These are phyloP conservation scores for Calonectria multiphialidica DNA, from an alignment of 2,329 filamentous ascomycete genomes.

Conservation along the genomic window DNA sequence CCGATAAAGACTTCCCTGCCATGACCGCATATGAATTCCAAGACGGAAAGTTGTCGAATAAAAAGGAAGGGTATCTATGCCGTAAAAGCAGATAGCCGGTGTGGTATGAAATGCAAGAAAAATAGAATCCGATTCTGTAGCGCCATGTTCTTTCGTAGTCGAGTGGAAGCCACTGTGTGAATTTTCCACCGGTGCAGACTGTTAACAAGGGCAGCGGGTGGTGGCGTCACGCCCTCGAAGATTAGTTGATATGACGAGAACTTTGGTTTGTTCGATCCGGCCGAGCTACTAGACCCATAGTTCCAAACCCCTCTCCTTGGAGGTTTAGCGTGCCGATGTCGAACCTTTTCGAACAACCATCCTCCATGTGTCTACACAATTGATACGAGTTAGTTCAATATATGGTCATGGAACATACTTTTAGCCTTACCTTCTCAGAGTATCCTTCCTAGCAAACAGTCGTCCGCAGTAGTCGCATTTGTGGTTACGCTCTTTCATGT, in stretches of 20 bases:
- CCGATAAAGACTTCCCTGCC: background rate
- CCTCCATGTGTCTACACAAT: conserved; percentile 76
- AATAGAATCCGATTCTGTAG: background rate
- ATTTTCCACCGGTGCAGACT: background rate
- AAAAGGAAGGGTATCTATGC: conserved; percentile 2
- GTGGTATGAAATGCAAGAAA: background rate
- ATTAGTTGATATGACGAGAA: conserved; percentile 35
- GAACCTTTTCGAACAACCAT: conserved; percentile 79
- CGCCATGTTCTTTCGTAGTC: background rate
- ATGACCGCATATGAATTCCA: background rate
- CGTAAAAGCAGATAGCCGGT: background rate
- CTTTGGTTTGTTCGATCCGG: conserved; percentile 28
- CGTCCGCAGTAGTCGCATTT: conserved; percentile 78
- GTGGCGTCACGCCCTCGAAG: background rate
- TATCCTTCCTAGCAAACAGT: conserved; percentile 84
- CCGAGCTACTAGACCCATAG: conserved; percentile 35
- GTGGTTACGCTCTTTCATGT: conserved; percentile 78
- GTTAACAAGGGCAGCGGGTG: background rate
- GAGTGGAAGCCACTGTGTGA: background rate
- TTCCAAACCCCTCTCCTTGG: conserved; percentile 46
- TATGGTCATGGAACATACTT: background rate
- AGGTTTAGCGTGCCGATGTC: conserved; percentile 66
- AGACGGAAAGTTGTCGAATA: background rate
- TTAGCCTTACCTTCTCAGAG: conserved; percentile 75
- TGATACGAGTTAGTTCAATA: conserved; percentile 2